Evolutionary conservation across 2,329 filamentous ascomycete species (phyloP), one percentile per base, ranked within the genome.

Genomic region (Trichoderma koningii): DNA sequence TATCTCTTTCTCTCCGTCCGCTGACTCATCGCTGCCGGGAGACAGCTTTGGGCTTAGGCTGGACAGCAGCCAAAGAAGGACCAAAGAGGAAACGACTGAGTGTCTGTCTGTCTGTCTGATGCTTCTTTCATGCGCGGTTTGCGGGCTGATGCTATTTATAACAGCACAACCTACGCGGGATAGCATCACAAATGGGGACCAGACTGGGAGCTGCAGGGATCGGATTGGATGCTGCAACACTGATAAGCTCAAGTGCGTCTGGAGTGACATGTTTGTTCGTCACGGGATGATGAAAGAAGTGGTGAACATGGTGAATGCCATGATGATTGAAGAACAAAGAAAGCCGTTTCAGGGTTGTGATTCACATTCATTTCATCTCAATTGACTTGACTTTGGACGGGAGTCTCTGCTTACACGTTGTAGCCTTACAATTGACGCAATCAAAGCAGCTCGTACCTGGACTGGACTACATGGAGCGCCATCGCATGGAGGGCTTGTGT

Each of bases 191-290:
- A 3, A 38, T 38, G 34, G 34, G 7, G 34, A 10, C 34, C 10
- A 14, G 10, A 5, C 26, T 34, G 48, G 41, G 48, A 52, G 48
- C 41, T 44, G 23, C 52, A 42, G 21, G 28, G 19, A 45, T 56
- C 7, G 7, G 34, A 38, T 38, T 38, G 34, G 53, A 38, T n/a
- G 41, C 53, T 30, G 53, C 53, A 55, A 21, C 38, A 10, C 38
- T 44, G 53, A 55, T 55, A 55, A 55, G 53, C 53, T 38, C 1
- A n/a, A 45, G 48, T 51, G 48, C 47, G n/a, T 50, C 5, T 23
- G 42, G 42, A 45, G 48, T 51, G 48, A 30, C 48, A 51, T 51
- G 30, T 51, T 50, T 12, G n/a, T 10, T 30, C 48, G 19, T 52
- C 26, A 52, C 48, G 10, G 30, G 48, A 17, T 30, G 48, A 23